Evolutionary conservation across 352 stramenopile species (phyloP), one percentile per base, ranked within the genome.

Genomic region (Plasmopara viticola): DNA sequence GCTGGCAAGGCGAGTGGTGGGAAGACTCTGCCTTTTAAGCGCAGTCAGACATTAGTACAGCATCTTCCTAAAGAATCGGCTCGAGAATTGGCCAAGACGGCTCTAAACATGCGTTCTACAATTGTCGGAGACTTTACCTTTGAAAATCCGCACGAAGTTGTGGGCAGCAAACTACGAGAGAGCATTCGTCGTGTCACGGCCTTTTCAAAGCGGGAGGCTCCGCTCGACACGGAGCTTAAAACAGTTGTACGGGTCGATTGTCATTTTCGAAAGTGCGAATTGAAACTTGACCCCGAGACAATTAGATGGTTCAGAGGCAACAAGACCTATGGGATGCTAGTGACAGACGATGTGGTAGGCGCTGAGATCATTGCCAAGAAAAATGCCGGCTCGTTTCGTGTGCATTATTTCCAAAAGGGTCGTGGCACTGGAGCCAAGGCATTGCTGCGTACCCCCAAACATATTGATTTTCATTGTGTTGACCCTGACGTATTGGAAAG

Each of bases 121-220:
- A 86, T 74, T n/a, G 65, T 90, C 29, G 82, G 75, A 29, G 79
- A 90, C 53, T 72, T 89, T 37, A 85, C 73, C 6, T 86, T 92
- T 50, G 74, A 87, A 43, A 76, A 83, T 43, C 74, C 78, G 9
- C 62, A 66, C 29, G 80, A 88, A 12, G 63, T 66, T 20, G 58
- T 62, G 14, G 66, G 64, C 17, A 69, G 62, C 44, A 75, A 70
- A 42, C 44, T 90, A 48, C 73, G 82, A 14, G 82, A 90, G 48
- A 90, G 80, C 38, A 86, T 92, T 48, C 82, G 82, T n/a, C 77
- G 77, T 20, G 74, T 92, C 9, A 84, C 86, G 66, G 82, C 82
- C 6, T 85, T 88, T 59, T 92, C 82, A n/a, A 65, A 78, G 13
- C 73, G 79, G 15, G 82, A 92, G 34, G 63, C 76, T 5, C 82